phyloP scores from a whole-genome alignment of 257 asterid genomes.

The Solanum sejunctum region DNA sequence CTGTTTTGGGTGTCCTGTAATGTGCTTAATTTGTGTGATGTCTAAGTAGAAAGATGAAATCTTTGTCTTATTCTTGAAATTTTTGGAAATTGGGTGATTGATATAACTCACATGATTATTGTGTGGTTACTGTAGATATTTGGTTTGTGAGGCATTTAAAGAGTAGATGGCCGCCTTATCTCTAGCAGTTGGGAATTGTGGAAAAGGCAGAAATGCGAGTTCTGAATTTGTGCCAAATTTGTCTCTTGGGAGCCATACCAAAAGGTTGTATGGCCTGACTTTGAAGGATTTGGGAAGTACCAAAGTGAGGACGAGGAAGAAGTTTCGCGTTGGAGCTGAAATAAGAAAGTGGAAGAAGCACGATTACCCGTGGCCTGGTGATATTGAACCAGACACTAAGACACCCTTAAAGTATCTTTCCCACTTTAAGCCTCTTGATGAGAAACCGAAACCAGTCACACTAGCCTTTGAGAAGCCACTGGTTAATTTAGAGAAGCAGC shows the following conservation, averaged over 20 bases:
- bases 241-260: constrained; percentile 7
- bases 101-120: not conserved
- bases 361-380: constrained; percentile 74
- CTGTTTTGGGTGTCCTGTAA: not conserved
- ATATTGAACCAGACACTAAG: constrained; percentile 72
- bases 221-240: constrained; percentile 1
- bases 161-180: constrained; percentile 29
- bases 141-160: constrained; percentile 9
- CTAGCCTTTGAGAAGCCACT: constrained; percentile 91
- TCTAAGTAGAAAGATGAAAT: not conserved
- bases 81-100: not conserved
- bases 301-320: constrained; percentile 5
- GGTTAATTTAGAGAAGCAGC: constrained; percentile 57
- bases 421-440: constrained; percentile 80
- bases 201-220: constrained; percentile 11
- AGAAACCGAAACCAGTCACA: constrained; percentile 87
- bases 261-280: not conserved
- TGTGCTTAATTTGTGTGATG: not conserved
- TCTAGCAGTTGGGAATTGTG: constrained; percentile 24
- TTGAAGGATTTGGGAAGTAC: constrained; percentile 2
- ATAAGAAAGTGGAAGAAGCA: constrained; percentile 56
- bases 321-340: constrained; percentile 27
- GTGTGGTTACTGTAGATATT: constrained; percentile 1
- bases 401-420: constrained; percentile 84
- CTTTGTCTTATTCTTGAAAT: not conserved